Base-by-base conservation (phyloP, 163 green algal genomes). In the Chlamydomonas reinhardtii region DNA sequence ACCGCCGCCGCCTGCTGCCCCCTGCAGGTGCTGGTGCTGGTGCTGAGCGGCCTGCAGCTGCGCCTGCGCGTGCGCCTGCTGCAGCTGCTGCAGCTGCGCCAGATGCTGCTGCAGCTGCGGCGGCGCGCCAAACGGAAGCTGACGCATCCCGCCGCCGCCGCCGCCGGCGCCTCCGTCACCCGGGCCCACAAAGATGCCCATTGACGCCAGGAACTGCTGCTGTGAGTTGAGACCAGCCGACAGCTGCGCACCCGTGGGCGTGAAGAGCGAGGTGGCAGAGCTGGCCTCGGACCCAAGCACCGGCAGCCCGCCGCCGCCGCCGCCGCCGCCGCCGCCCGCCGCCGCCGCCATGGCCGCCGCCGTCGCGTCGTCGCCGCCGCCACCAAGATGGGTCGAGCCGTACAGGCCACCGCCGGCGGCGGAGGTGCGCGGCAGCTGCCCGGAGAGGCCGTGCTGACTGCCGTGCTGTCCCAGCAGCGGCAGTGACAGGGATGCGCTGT, bases 71-170 rank as follows among this genome's bases (percentile, higher is more conserved):
- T 29, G 24, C 61, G 61, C 61, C 61, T 66, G 61, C 24, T 66
- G 61, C 48, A 56, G 48, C 24, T 84, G 76, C 19, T 84, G 76
- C 29, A 84, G 77, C 31, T 85, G 77, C 77, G 59, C 43, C 25
- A 86, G 80, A 70, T 86, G 80, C 70, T 86, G 80, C 80, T 86
- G 80, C 54, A 86, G 35, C 80, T 86, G 80, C 25, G 80, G 48
- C 48, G 48, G 56, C 0, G 70, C 56, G 27, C 48, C 68, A 4
- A 64, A 37, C 54, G 52, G 68, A 52, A 85, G 54, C 48, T 68
- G 34, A 19, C 34, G 34, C 35, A 65, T 16, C 35, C 29, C n/a
- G 31, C 68, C 43, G 29, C 69, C 77, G 27, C 34, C 9, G 37
- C 64, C 61, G 61, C 59, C 59, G 8, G 20, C 59, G 24, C 25